Conservation (phyloP, 2,329 filamentous ascomycete species). For the Fusarium redolens region DNA sequence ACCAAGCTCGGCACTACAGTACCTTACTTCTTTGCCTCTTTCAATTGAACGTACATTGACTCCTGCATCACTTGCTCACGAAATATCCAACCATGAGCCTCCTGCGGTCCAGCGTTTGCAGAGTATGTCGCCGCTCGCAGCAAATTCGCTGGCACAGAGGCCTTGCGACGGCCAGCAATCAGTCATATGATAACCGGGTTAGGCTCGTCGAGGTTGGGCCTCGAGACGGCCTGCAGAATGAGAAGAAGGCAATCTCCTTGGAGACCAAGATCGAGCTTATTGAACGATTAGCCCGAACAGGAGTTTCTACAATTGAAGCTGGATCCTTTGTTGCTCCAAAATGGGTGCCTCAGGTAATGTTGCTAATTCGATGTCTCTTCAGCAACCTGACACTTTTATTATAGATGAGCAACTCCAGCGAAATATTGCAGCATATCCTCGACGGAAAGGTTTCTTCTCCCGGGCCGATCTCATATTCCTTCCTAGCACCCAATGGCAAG, state of each 20-base stretch:
- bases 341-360: constrained; percentile 80
- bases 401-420: constrained; percentile 82
- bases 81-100: constrained; percentile 47
- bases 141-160: constrained; percentile 48
- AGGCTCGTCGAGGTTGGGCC: constrained; percentile 86
- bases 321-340: constrained; percentile 86
- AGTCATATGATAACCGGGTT: constrained; percentile 57
- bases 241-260: constrained; percentile 76
- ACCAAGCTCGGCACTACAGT: constrained; percentile 13
- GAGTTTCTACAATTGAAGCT: constrained; percentile 79
- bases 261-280: constrained; percentile 83
- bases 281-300: constrained; percentile 73
- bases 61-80: neutral
- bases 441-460: constrained; percentile 65
- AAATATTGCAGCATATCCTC: constrained; percentile 78
- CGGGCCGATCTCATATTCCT: constrained; percentile 76
- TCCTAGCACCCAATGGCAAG: constrained; percentile 81
- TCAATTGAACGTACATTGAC: constrained; percentile 9
- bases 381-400: constrained; percentile 20
- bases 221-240: constrained; percentile 88
- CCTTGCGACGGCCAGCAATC: constrained; percentile 55
- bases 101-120: constrained; percentile 53
- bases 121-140: constrained; percentile 52
- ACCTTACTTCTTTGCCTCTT: constrained; percentile 18
- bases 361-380: neutral